Percentiles rank a stretch among this genome's conserved stretches.
phyloP scores from a whole-genome alignment of 768 basidiomycete genomes.

The Tephrocybe sp. region DNA sequence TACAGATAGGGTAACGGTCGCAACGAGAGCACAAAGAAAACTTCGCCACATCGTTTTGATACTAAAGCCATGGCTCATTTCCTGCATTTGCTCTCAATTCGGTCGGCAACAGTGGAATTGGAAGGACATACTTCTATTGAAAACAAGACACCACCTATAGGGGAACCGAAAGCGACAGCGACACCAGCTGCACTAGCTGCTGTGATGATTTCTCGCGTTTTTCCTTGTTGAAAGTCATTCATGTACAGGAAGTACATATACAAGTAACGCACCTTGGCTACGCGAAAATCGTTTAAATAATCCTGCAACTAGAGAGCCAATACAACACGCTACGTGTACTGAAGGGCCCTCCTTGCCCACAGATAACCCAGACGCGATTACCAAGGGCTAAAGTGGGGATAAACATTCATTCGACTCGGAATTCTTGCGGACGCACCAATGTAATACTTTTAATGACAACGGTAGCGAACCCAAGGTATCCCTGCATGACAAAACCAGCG shows the following conservation, averaged over 20 bases:
- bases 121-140: conserved; percentile 77
- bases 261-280: conserved; percentile 76
- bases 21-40: conserved; percentile 95
- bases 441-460: conserved; percentile 93
- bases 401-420: neutral
- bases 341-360: conserved; percentile 99
- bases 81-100: conserved; percentile 42
- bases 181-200: conserved; percentile 98
- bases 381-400: conserved; percentile 67
- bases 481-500: conserved; percentile 96
- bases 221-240: conserved; percentile 40
- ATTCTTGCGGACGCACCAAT: conserved; percentile 52
- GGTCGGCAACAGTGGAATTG: neutral
- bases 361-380: conserved; percentile 94
- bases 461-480: conserved; percentile 86
- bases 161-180: conserved; percentile 96
- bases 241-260: neutral
- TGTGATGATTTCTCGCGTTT: conserved; percentile 87
- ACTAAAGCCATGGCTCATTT: conserved; percentile 98
- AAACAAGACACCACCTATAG: conserved; percentile 96
- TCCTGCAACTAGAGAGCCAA: conserved; percentile 87
- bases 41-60: conserved; percentile 99
- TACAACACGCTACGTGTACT: conserved; percentile 94
- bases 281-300: conserved; percentile 78
- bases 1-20: conserved; percentile 93